These are phyloP conservation scores for Anthracocystis setariae DNA, from an alignment of 1,284 basidiomycete genomes.

Conservation along the genomic window DNA sequence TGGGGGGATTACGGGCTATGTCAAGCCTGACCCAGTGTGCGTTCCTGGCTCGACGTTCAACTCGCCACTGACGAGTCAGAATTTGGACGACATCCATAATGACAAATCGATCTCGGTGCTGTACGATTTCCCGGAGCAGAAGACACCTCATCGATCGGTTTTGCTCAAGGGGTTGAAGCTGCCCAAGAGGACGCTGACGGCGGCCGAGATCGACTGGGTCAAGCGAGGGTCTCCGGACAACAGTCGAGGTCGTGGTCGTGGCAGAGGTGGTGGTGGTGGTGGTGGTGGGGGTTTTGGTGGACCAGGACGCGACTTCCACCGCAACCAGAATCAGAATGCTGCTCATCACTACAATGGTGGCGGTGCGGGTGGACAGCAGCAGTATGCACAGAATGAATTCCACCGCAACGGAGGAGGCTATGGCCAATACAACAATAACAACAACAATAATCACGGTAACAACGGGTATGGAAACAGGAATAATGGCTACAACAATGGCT, in stretches of 20 bases:
- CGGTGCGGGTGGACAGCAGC: slow-evolving; percentile 4
- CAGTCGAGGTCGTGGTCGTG: slow-evolving; percentile 68
- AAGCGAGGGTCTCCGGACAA: slow-evolving; percentile 69
- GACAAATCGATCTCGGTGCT: slow-evolving; percentile 86
- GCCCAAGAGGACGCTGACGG: slow-evolving; percentile 75
- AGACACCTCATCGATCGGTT: slow-evolving; percentile 83
- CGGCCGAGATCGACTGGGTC: slow-evolving; percentile 79
- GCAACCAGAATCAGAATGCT: slow-evolving; percentile 16
- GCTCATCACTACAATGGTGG: slow-evolving; percentile 13
- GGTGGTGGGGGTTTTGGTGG: slow-evolving; percentile 50
- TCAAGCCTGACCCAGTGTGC: slow-evolving; percentile 85
- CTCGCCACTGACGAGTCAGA: slow-evolving; percentile 73
- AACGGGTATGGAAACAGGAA: slow-evolving; percentile 8
- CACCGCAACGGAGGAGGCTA: background rate
- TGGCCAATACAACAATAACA: slow-evolving; percentile 27
- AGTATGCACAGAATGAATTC: background rate
- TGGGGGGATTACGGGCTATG: slow-evolving; percentile 81
- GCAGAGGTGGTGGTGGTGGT: slow-evolving; percentile 63
- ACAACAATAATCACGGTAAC: slow-evolving; percentile 11
- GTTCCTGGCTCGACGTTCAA: slow-evolving; percentile 91
- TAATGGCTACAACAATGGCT: slow-evolving; percentile 7
- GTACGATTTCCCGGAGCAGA: slow-evolving; percentile 89
- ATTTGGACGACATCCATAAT: slow-evolving; percentile 78
- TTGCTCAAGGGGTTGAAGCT: slow-evolving; percentile 80
- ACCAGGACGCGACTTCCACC: slow-evolving; percentile 46